These are phyloP conservation scores for Wickerhamomyces queroliae DNA, from an alignment of 805 yeast genomes.

Conservation along the genomic window DNA sequence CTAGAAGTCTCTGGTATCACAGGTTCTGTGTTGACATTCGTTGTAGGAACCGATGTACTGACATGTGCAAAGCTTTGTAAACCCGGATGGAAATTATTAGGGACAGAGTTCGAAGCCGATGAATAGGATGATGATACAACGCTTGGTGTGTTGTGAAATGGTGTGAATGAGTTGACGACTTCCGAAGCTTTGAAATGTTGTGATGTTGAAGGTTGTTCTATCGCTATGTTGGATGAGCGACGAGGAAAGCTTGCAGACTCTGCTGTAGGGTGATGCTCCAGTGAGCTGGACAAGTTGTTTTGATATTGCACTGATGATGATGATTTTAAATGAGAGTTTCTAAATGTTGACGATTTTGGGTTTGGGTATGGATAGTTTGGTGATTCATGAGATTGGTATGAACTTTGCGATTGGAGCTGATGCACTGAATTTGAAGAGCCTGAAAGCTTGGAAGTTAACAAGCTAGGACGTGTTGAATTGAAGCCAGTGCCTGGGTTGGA, in stretches of 20 bases:
- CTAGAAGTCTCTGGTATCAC: no score
- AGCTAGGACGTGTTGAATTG: conserved; percentile 16
- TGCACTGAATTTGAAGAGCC: conserved; percentile 13
- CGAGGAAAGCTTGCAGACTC: conserved; percentile 5
- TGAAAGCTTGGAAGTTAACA: conserved; percentile 28
- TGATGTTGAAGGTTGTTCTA: conserved; percentile 23
- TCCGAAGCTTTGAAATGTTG: conserved; percentile 22
- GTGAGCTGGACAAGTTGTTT: neutral
- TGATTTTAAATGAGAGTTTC: conserved; percentile 24
- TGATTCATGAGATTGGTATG: neutral
- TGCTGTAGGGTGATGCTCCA: no score
- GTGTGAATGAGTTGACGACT: conserved; percentile 23
- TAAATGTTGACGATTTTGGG: conserved; percentile 3
- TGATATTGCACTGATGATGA: conserved; percentile 23
- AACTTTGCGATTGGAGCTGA: neutral
- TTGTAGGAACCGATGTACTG: conserved; percentile 43
- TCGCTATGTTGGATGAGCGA: conserved; percentile 19
- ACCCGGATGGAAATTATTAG: conserved; percentile 10
- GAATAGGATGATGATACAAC: conserved; percentile 42
- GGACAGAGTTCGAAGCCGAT: conserved; percentile 24
- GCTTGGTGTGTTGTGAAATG: conserved; percentile 41
- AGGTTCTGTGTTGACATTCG: conserved; percentile 30
- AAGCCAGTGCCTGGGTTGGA: conserved; percentile 10
- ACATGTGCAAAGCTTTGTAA: conserved; percentile 23
- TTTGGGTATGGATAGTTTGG: neutral